Evolutionary conservation across 352 stramenopile genomes (phyloP), one percentile per base, ranked within the genome.

Genomic region (Phytophthora crassamura): DNA sequence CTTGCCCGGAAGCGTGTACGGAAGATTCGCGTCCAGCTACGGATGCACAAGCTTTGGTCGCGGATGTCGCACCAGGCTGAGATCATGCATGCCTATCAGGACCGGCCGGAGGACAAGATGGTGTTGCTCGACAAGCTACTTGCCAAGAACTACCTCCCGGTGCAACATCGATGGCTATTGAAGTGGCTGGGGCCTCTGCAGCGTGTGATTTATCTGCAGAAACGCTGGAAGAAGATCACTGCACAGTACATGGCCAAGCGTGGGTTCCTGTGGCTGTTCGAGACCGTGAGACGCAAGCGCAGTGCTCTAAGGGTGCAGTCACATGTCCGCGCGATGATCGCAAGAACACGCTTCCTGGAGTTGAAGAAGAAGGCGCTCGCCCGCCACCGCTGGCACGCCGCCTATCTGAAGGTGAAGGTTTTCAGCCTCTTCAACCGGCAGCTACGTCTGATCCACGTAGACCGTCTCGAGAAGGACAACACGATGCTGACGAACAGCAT

Each of bases 61-160:
- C 73, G 80, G 60, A 83, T 93, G 72, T 59, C 76, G 9, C 75
- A 91, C 48, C 80, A 83, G 20, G 72, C 86, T 25, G 72, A 89
- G 62, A 90, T 87, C 52, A 91, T 95, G 81, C 65, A 83, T 41
- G 74, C 82, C 20, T 95, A 93, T 58, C 78, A 90, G 36, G 84
- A 93, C 43, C 59, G 76, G 2, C 84, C 82, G 1, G 87, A 95
- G n/a, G 82, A 95, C 64, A 95, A 95, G 70, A 89, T 94, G 77
- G 72, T 89, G 42, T 51, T 95, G 14, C 71, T 95, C 9, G 75
- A 93, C 70, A 89, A 90, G 55, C 59, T 95, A 47, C 71, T 95
- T 22, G 70, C 72, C 30, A 84, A 84, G 46, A 86, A 76, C 42
- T 90, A 87, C 40, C 50, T 95, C 12, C 80, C 84, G 3, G 55